These are phyloP conservation scores for Ceratopteris richardii DNA, from an alignment of 75 land plant species.

Conservation along the genomic window DNA sequence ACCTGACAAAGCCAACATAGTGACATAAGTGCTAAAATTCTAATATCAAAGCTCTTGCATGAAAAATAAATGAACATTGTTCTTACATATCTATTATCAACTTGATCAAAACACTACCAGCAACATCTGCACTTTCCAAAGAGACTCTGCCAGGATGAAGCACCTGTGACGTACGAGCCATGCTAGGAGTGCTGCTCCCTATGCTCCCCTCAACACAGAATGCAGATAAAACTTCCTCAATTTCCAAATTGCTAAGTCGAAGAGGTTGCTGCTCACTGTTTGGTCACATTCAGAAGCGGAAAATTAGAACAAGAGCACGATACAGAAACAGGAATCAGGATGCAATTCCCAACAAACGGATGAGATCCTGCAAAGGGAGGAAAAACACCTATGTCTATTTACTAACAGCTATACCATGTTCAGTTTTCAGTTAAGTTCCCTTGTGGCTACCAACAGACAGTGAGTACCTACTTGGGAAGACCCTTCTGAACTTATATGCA, in stretches of 20 bases:
- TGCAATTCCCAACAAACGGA: too few relatives aligned
- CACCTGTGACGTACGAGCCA: constrained; percentile 40
- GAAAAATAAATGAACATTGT: not conserved
- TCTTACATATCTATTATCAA: constrained; percentile 98
- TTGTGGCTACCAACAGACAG: too few relatives aligned
- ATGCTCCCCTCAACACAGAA: constrained; percentile 68
- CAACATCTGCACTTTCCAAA: constrained; percentile 75
- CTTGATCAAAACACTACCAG: constrained; percentile 96
- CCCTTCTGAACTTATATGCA: too few relatives aligned
- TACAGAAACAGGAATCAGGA: too few relatives aligned
- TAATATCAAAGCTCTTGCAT: constrained; percentile 2
- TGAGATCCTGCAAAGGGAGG: too few relatives aligned
- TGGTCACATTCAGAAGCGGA: not conserved
- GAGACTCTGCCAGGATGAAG: constrained; percentile 46
- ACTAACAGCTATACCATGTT: too few relatives aligned
- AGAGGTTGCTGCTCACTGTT: constrained; percentile 98
- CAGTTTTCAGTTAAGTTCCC: too few relatives aligned
- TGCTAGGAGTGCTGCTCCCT: constrained; percentile 29
- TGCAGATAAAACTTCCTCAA: constrained; percentile 86
- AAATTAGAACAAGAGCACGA: too few relatives aligned
- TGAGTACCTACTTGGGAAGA: too few relatives aligned
- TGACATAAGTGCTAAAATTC: constrained; percentile 11
- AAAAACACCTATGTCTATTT: too few relatives aligned
- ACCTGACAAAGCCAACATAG: constrained; percentile 37
- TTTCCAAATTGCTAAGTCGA: constrained; percentile 74